phyloP scores from a whole-genome alignment of 345 rosid species.

The Gossypium bickii region DNA sequence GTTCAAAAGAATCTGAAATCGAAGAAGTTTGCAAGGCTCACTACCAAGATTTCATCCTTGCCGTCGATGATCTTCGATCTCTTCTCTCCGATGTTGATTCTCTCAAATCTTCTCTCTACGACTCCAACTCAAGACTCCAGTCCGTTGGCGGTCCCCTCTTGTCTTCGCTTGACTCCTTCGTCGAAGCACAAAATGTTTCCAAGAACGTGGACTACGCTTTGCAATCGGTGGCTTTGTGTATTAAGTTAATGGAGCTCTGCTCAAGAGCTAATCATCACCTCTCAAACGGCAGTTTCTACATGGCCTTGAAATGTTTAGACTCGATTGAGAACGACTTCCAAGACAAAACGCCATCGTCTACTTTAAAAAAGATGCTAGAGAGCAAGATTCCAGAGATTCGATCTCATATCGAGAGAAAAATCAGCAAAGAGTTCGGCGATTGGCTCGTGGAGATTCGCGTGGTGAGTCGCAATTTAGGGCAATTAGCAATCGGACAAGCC shows the following conservation, averaged over 20 bases:
- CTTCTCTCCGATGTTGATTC: slow-evolving; percentile 94
- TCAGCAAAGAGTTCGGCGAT: slow-evolving; percentile 80
- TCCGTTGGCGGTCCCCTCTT: slow-evolving; percentile 79
- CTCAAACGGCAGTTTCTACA: slow-evolving; percentile 56
- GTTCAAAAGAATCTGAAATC: slow-evolving; percentile 92
- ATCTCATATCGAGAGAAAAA: slow-evolving; percentile 72
- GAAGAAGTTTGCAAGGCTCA: slow-evolving; percentile 97
- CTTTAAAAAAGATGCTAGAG: slow-evolving; percentile 81
- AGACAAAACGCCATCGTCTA: slow-evolving; percentile 64
- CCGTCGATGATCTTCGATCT: slow-evolving; percentile 97
- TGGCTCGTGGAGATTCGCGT: slow-evolving; percentile 98
- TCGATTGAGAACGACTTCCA: slow-evolving; percentile 61
- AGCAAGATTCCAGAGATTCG: slow-evolving; percentile 74
- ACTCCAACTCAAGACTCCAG: slow-evolving; percentile 83
- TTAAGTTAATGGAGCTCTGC: slow-evolving; percentile 71
- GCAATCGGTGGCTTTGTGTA: slow-evolving; percentile 43
- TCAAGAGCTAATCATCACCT: slow-evolving; percentile 69
- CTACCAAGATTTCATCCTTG: slow-evolving; percentile 92
- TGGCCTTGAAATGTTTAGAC: slow-evolving; percentile 78
- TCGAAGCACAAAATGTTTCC: slow-evolving; percentile 68
- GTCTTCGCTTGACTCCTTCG: slow-evolving; percentile 60
- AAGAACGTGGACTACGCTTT: slow-evolving; percentile 72
- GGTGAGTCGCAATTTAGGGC: slow-evolving; percentile 83
- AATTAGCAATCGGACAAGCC: slow-evolving; percentile 92
- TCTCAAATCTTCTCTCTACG: slow-evolving; percentile 83